phyloP scores from a whole-genome alignment of 1,284 basidiomycete species.

The Taiwanofungus camphoratus region DNA sequence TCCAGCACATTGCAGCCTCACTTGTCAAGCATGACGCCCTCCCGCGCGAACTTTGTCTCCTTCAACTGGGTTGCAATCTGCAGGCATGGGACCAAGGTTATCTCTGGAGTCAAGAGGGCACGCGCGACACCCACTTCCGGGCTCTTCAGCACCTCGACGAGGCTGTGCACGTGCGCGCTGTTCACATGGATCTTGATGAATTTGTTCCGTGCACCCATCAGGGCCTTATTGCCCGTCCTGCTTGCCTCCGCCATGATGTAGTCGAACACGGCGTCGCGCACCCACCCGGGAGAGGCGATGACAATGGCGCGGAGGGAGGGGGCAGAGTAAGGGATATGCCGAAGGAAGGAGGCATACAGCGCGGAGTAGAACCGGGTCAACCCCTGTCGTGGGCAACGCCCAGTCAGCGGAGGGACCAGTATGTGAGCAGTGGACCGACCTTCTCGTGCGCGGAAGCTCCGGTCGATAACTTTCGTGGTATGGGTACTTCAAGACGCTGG shows the following conservation, averaged over 20 bases:
- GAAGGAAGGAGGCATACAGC: conserved; percentile 83
- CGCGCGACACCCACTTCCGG: conserved; percentile 62
- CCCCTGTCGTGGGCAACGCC: conserved; percentile 34
- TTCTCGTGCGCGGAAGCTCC: conserved; percentile 84
- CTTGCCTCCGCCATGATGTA: conserved; percentile 81
- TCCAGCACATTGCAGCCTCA: conserved; percentile 27
- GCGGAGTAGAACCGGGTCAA: conserved; percentile 78
- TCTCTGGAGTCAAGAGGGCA: not conserved
- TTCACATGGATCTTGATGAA: conserved; percentile 89
- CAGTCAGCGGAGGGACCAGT: no score
- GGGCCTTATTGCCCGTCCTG: conserved; percentile 77
- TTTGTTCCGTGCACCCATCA: conserved; percentile 76
- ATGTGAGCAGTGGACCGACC: no score
- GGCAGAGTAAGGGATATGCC: conserved; percentile 82
- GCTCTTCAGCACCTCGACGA: conserved; percentile 92
- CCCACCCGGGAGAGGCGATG: conserved; percentile 95
- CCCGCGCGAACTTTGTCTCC: conserved; percentile 96
- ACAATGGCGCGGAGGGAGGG: conserved; percentile 83
- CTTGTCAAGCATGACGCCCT: conserved; percentile 89
- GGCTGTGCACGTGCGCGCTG: conserved; percentile 92
- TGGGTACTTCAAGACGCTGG: conserved; percentile 85
- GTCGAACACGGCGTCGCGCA: conserved; percentile 85
- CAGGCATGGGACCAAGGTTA: not conserved
- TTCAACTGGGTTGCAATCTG: conserved; percentile 76
- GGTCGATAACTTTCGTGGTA: conserved; percentile 88